Conservation (phyloP, 176 grass and related monocot species). For the Cenchrus americanus region DNA sequence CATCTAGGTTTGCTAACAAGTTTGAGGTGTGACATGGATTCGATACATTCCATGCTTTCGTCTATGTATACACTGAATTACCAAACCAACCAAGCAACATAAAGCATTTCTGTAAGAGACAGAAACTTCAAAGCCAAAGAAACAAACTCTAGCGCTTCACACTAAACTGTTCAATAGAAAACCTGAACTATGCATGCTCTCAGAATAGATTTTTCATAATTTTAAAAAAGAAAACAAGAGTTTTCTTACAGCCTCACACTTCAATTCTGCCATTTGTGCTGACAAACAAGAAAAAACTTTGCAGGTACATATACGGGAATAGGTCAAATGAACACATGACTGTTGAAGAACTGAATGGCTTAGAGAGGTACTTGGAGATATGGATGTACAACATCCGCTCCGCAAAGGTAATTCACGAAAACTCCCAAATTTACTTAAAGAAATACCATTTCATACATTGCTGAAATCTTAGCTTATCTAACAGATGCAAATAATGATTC, state of each 20-base stretch:
- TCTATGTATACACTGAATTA: neutral
- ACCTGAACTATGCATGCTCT: neutral
- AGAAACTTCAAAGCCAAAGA: neutral
- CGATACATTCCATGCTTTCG: neutral
- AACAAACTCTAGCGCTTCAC: neutral
- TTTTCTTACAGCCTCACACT: neutral
- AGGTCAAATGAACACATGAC: constrained; percentile 71
- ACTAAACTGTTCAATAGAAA: neutral
- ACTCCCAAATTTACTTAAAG: neutral
- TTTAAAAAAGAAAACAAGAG: neutral
- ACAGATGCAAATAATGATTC: constrained; percentile 90
- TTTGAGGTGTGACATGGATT: neutral
- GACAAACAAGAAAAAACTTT: constrained; percentile 27
- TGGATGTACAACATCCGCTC: constrained; percentile 91
- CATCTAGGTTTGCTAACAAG: neutral
- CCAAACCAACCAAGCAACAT: constrained; percentile 7
- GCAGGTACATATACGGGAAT: constrained; percentile 77
- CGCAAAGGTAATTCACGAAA: constrained; percentile 61
- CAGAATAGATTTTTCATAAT: too few relatives aligned
- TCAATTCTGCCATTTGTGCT: neutral
- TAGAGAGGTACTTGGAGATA: constrained; percentile 78
- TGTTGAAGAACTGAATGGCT: constrained; percentile 70
- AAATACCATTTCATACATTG: constrained; percentile 9
- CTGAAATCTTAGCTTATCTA: constrained; percentile 29
- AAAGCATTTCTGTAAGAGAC: neutral